These are phyloP conservation scores for Cyamopsis tetragonoloba DNA, from an alignment of 306 rosid genomes.

Conservation along the genomic window DNA sequence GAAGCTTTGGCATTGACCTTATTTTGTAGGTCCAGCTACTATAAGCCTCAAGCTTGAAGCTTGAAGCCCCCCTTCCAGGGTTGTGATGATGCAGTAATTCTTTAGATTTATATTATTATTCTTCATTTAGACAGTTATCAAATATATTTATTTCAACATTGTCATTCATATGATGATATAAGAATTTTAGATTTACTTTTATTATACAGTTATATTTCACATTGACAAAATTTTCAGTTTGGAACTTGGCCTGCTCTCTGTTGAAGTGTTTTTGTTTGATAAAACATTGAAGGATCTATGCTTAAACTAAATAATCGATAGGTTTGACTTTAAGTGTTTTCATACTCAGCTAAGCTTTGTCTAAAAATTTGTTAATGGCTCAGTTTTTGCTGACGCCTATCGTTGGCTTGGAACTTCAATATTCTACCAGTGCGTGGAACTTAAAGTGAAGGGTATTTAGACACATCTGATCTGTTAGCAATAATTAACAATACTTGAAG, in stretches of 20 bases:
- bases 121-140: conserved; percentile 37
- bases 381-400: neutral
- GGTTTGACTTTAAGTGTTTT: neutral
- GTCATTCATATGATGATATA: conserved; percentile 47
- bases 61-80: conserved; percentile 27
- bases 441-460: neutral
- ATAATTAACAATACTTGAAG: neutral
- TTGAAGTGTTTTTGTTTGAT: neutral
- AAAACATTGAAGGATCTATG: conserved; percentile 14
- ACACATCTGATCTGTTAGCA: neutral
- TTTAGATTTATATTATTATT: conserved; percentile 45
- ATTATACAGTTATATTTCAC: conserved; percentile 14
- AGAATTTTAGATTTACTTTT: conserved; percentile 36
- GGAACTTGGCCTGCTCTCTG: conserved; percentile 8
- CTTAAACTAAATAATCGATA: neutral
- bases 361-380: neutral
- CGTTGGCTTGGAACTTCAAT: neutral
- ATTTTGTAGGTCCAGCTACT: conserved; percentile 25
- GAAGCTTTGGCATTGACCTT: conserved; percentile 85
- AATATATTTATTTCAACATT: conserved; percentile 43
- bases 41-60: neutral
- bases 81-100: conserved; percentile 47
- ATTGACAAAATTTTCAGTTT: conserved; percentile 14
- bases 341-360: neutral
- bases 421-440: neutral